These are phyloP conservation scores for Rhodamnia argentea DNA, from an alignment of 345 rosid species.

Conservation along the genomic window DNA sequence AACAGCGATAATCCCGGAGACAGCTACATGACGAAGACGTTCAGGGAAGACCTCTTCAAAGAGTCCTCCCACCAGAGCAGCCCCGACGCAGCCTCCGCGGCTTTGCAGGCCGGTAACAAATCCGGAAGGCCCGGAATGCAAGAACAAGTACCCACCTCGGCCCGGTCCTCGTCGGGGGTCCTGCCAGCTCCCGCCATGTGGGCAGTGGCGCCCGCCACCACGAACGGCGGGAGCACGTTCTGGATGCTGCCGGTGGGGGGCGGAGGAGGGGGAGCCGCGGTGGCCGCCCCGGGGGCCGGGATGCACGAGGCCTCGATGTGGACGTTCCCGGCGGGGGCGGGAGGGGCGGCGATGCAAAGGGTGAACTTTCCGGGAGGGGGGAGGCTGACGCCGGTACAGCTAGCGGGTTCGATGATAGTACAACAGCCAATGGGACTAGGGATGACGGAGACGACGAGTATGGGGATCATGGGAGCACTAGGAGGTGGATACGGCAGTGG, in stretches of 20 bases:
- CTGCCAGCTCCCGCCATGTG: conserved; percentile 55
- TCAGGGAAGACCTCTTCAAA: conserved; percentile 63
- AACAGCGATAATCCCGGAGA: conserved; percentile 14
- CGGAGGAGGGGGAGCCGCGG: conserved; percentile 11
- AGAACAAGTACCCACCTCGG: conserved; percentile 31
- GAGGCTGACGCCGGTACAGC: conserved; percentile 42
- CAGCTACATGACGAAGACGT: conserved; percentile 29
- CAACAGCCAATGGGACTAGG: conserved; percentile 57
- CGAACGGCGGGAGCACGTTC: conserved; percentile 59
- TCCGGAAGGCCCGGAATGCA: conserved; percentile 14
- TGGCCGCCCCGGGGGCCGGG: conserved; percentile 5
- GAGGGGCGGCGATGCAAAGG: conserved; percentile 32
- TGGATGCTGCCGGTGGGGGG: conserved; percentile 74
- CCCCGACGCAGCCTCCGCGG: conserved; percentile 3
- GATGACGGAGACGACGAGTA: conserved; percentile 34
- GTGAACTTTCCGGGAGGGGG: conserved; percentile 61
- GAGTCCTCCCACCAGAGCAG: conserved; percentile 16
- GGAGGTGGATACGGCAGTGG: conserved; percentile 4
- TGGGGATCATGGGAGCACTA: conserved; percentile 36
- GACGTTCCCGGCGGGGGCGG: conserved; percentile 40
- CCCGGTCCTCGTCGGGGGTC: conserved; percentile 20
- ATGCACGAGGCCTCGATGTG: conserved; percentile 50
- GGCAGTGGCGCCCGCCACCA: conserved; percentile 48
- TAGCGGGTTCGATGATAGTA: conserved; percentile 51
- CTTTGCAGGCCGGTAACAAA: conserved; percentile 10